phyloP scores from a whole-genome alignment of 768 basidiomycete genomes.

The Pleurotus cornucopiae region DNA sequence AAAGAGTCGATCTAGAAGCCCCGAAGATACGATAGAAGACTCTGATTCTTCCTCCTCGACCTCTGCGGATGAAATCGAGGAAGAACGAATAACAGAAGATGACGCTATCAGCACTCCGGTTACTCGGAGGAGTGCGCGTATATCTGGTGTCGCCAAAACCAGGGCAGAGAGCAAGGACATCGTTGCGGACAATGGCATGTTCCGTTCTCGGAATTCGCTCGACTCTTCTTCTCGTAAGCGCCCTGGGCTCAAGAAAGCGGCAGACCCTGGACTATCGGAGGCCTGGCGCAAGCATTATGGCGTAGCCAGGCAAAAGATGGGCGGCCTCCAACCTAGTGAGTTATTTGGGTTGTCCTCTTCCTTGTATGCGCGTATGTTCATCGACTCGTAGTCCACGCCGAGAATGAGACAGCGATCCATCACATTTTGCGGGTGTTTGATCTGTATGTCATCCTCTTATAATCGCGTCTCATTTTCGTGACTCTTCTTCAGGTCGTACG shows the following conservation, averaged over 20 bases:
- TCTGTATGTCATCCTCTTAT: slow-evolving; percentile 41
- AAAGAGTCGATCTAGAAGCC: slow-evolving; percentile 1
- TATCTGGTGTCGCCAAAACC: slow-evolving; percentile 11
- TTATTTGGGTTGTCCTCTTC: no score
- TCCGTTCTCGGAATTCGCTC: background rate
- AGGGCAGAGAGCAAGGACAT: slow-evolving; percentile 13
- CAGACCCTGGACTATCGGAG: slow-evolving; percentile 44
- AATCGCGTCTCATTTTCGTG: background rate
- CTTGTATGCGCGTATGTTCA: background rate
- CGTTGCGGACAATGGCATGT: slow-evolving; percentile 10
- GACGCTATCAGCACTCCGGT: background rate
- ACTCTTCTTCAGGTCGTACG: slow-evolving; percentile 48
- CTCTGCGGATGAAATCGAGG: background rate
- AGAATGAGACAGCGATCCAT: slow-evolving; percentile 58
- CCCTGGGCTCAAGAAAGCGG: slow-evolving; percentile 21
- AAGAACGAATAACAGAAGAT: background rate
- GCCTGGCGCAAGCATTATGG: slow-evolving; percentile 49
- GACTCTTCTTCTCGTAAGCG: background rate
- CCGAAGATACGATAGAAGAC: background rate
- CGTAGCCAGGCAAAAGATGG: slow-evolving; percentile 50
- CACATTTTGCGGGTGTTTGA: slow-evolving; percentile 80
- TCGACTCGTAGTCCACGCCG: slow-evolving; percentile 59
- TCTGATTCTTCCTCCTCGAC: background rate
- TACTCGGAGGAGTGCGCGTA: slow-evolving; percentile 7
- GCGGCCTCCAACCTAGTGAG: slow-evolving; percentile 56